Evolutionary conservation across 2,329 filamentous ascomycete species (phyloP), one percentile per base, ranked within the genome.

Genomic region (Xylaria sp.): DNA sequence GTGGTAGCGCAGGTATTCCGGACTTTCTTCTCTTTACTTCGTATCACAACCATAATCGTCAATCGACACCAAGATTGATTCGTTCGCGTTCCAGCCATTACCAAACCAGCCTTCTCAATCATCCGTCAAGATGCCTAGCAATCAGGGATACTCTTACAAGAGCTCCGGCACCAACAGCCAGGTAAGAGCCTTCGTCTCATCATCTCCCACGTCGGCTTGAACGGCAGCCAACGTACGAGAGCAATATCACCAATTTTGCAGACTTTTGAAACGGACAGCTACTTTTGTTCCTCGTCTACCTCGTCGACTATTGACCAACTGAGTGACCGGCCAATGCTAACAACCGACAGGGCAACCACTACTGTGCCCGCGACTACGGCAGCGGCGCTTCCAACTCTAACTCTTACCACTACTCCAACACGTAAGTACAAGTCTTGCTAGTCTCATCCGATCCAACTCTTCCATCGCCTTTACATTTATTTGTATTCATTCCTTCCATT

Each of bases 321-420:
- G 34, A 56, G n/a, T 39, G 32, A 23, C 23, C 34, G 20, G 23
- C 20, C n/a, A 39, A 13, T 23, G 13, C 54, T 56, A 55, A 55
- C 28, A 32, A 55, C 5, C 18, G 28, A 37, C 34, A 91, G 89
- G 90, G 90, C 71, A 92, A 92, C 80, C 87, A 89, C 81, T 92
- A 89, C 76, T 91, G 89, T 80, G 79, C 85, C 54, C 89, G 90
- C 41, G 87, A 90, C 80, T 91, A 91, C 73, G 88, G 88, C 70
- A 84, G 83, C 71, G 74, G 80, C 59, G 87, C 85, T 8, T 72
- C 83, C 60, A 89, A 90, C 78, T 79, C 81, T 37, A 91, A 91
- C 81, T 81, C 83, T 7, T 91, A 90, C 78, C 90, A 92, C 77
- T 92, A 92, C 78, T 91, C 88, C 62, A 92, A 92, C 83, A 76